Base-by-base conservation (phyloP, 176 grass and related monocot genomes). In the Guadua angustifolia region DNA sequence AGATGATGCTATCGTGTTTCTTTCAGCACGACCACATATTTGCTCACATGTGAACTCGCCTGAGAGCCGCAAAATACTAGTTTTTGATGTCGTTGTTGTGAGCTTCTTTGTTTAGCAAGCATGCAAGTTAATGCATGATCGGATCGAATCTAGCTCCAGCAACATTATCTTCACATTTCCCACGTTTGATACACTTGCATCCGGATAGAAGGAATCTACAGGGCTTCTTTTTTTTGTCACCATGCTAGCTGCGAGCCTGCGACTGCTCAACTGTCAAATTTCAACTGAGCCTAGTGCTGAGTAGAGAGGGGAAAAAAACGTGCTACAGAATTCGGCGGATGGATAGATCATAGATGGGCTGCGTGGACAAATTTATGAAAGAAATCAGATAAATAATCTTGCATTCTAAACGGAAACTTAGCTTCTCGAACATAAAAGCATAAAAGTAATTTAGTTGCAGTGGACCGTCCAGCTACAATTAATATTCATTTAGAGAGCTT, bases 21-120 rank as follows among this genome's bases (percentile, higher is more conserved):
- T 38, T 78, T 58, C 13, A 5, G 52, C 43, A 19, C 65, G 17
- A 22, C 50, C 26, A 14, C 24, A 4, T 6, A 16, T 9, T n/a
- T 61, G 29, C 29, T 82, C 86, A 79, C 55, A 63, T 83, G 86
- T 72, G 74, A 75, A 87, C 59, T 36, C 7, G 13, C 42, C 9
- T 29, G 35, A 32, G 6, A 53, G 77, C 69, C 67, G 77, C 68
- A 50, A 77, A 69, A 47, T 2, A 24, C 66, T 1, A 1, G 12
- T 25, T 47, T 71, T 26, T 14, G 2, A 4, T 26, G 69, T 26
- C 43, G 10, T 25, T 38, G n/a, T 29, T 42, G 2, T 5, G 50
- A 16, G 1, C 1, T 15, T 21, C 5, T 50, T 15, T 50, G 0
- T 60, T 74, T 66, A 67, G 71, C 38, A 9, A 0, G 5, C 52